Base-by-base conservation (phyloP, 1,284 basidiomycete genomes). In the Ganoderma meredithae region DNA sequence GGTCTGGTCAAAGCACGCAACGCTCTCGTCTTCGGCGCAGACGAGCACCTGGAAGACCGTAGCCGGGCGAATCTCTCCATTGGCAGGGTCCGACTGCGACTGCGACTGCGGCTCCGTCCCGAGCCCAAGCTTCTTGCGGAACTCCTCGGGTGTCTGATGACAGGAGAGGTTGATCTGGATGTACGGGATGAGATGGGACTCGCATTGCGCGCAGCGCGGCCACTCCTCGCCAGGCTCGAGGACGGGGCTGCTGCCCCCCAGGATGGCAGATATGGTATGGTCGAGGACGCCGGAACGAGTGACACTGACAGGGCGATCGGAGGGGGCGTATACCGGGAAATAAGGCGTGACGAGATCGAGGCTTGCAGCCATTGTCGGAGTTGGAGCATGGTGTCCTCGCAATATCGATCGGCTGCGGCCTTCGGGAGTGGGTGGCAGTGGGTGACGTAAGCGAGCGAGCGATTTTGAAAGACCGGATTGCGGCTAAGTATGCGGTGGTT, bases 141-240 rank as follows among this genome's bases (percentile, higher is more conserved):
- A 71, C 41, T 55, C 67, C 19, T 39, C 61, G 56, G 70, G 67
- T 13, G 67, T 71, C 8, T 60, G 53, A 1, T 39, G 31, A 25
- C 60, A 63, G 10, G 67, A 47, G 41, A 61, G 43, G 49, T 67
- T 67, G 69, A 70, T 58, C 39, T 71, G 69, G 36, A 71, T 53
- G 66, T 66, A 71, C 0, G 69, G 69, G 31, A 71, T 56, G 12
- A 68, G 69, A 41, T 36, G 33, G 10, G 27, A 33, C 9, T 44
- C 27, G 62, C 69, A 68, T 1, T 43, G 22, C 25, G 62, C 59
- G 61, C 69, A 70, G 8, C 56, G 47, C 6, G 66, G 69, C 69
- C 66, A 70, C 9, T 44, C 52, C 43, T 70, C 66, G 39, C 19
- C 52, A 5, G 61, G n/a, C 2, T 41, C 61, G 44, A 70, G 66